Evolutionary conservation across 2,329 filamentous ascomycete species (phyloP), one percentile per base, ranked within the genome.

Genomic region (Raffaelea albimanens): DNA sequence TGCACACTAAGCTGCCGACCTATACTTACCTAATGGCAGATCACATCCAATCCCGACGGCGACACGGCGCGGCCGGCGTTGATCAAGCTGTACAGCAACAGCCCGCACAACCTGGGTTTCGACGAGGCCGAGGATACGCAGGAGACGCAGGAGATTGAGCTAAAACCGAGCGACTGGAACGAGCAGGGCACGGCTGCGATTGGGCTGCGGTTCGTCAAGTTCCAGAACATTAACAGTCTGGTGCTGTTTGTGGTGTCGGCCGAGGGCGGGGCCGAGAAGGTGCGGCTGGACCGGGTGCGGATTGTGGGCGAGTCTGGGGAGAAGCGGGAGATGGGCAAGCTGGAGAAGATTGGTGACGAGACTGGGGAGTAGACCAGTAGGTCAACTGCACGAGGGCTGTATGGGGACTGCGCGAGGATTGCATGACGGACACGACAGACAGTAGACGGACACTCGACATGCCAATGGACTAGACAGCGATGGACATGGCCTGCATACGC

Each of bases 311-410:
- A 97, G 66, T 78, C 81, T 16, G 91, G 93, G 14, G 83, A 95
- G 72, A 95, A 94, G 77, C 78, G 89, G 51, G 86, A 93, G 49
- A 87, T 89, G 79, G 91, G 90, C 56, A 95, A 94, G 73, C 70
- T 98, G 55, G 88, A 97, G 75, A 97, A 97, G 80, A 79, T 96
- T 61, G 87, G 83, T 14, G 85, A 94, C 57, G 83, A 87, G 61
- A 64, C 70, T 23, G 80, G 80, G 46, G 76, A 83, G 63, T 82
- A 50, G 38, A 20, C 3, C 25, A 29, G 7, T 7, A 29, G 25
- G 25, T 13, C 25, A 29, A 29, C 25, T 29, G 13, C 7, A 29
- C n/a, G n/a, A n/a, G n/a, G n/a, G n/a, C n/a, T n/a, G n/a, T n/a
- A n/a, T n/a, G n/a, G n/a, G n/a, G n/a, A n/a, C n/a, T n/a, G n/a